These are phyloP conservation scores for Paramecium sexaurelia DNA, from an alignment of 73 alveolate genomes.

Conservation along the genomic window DNA sequence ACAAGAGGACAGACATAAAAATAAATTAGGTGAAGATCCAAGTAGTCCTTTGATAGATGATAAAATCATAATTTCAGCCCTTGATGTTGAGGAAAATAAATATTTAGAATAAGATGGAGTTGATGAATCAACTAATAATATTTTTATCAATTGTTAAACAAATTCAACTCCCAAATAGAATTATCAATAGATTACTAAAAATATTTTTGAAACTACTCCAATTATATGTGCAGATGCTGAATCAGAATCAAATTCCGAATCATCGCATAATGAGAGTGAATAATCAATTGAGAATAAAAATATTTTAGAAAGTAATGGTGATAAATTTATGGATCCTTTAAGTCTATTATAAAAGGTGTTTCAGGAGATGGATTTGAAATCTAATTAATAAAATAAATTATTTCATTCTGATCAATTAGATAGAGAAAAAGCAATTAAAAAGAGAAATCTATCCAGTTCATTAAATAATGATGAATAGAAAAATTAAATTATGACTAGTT, in stretches of 20 bases:
- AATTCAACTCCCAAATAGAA: neutral
- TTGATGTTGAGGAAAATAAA: neutral
- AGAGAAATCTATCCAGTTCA: neutral
- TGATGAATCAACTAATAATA: neutral
- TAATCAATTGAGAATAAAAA: neutral
- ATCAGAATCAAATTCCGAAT: neutral
- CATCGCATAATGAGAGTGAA: neutral
- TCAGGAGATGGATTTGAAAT: neutral
- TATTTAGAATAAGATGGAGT: neutral
- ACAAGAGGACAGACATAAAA: neutral
- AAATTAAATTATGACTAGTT: neutral
- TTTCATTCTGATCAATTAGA: neutral
- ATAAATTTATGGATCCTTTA: neutral
- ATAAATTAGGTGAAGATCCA: conserved; percentile 10
- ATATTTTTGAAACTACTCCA: neutral
- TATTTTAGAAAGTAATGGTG: neutral
- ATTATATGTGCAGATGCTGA: neutral
- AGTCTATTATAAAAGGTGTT: neutral
- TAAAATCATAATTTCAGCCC: neutral
- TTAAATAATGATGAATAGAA: neutral
- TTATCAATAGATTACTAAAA: neutral
- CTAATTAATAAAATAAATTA: neutral
- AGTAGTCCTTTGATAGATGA: neutral
- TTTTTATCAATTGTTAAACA: neutral
- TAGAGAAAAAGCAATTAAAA: neutral